Percentiles rank a stretch among this genome's conserved stretches.
These are phyloP conservation scores for Phytophthora kernoviae DNA, from an alignment of 352 stramenopile species.

Conservation along the genomic window DNA sequence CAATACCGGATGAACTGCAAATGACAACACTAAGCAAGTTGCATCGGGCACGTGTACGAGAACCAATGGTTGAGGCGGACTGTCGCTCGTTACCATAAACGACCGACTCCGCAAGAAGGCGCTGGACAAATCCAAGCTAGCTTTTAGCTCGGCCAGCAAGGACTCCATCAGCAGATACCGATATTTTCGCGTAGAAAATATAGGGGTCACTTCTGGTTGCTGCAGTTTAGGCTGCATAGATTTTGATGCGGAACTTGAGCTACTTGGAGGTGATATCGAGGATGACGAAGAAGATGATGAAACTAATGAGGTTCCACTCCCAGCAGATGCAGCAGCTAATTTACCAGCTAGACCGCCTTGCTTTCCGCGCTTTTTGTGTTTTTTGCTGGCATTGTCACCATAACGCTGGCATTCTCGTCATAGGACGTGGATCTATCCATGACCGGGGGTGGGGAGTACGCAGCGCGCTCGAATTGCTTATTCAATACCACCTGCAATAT, in stretches of 20 bases:
- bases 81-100: slow-evolving; percentile 72
- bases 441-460: slow-evolving; percentile 17
- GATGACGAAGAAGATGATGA: slow-evolving; percentile 3
- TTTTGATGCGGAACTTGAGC: slow-evolving; percentile 21
- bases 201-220: slow-evolving; percentile 34
- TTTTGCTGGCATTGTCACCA: slow-evolving; percentile 30
- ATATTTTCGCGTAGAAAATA: slow-evolving; percentile 48
- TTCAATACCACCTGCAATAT: slow-evolving; percentile 54
- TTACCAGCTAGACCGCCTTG: slow-evolving; percentile 31
- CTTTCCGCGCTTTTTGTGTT: slow-evolving; percentile 51
- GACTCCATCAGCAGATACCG: slow-evolving; percentile 69
- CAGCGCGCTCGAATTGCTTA: slow-evolving; percentile 58
- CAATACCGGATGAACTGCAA: slow-evolving; percentile 74
- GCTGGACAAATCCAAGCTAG: slow-evolving; percentile 52
- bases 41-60: slow-evolving; percentile 65
- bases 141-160: slow-evolving; percentile 57
- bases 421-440: slow-evolving; percentile 37
- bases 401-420: slow-evolving; percentile 38
- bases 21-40: slow-evolving; percentile 78
- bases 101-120: slow-evolving; percentile 52
- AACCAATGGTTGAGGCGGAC: slow-evolving; percentile 63
- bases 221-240: slow-evolving; percentile 35
- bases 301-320: slow-evolving; percentile 8
- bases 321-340: slow-evolving; percentile 17
- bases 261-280: slow-evolving; percentile 5